These are phyloP conservation scores for Fusarium sp. DNA, from an alignment of 2,329 filamentous ascomycete genomes.

Conservation along the genomic window DNA sequence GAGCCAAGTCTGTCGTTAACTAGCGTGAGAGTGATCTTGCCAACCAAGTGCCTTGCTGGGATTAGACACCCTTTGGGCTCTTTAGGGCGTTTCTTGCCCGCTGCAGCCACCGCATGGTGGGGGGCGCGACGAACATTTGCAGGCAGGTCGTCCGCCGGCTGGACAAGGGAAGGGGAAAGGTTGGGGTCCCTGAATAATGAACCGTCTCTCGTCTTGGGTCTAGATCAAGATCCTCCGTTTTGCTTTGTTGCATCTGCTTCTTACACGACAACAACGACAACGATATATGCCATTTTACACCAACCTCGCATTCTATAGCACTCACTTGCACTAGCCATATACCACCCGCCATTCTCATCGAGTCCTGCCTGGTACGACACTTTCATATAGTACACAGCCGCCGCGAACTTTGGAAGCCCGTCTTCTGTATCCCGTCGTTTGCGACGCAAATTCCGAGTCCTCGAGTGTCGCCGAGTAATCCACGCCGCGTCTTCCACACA, in stretches of 20 bases:
- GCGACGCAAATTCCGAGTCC: conserved; percentile 23
- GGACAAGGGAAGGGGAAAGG: conserved; percentile 23
- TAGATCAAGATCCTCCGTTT: conserved; percentile 25
- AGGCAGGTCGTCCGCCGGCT: conserved; percentile 21
- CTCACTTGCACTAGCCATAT: neutral
- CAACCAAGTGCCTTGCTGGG: conserved; percentile 29
- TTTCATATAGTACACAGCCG: neutral
- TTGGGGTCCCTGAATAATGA: conserved; percentile 32
- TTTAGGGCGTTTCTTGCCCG: conserved; percentile 15
- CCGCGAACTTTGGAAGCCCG: conserved; percentile 9
- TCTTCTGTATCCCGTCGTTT: conserved; percentile 8
- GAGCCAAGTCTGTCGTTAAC: conserved; percentile 6
- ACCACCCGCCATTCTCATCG: neutral
- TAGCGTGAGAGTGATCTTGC: conserved; percentile 26
- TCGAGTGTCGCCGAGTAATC: conserved; percentile 19
- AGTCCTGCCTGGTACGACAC: neutral
- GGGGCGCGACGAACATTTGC: conserved; percentile 27
- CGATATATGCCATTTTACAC: neutral
- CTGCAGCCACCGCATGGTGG: conserved; percentile 35
- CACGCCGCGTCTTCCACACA: conserved; percentile 6
- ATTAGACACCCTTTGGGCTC: conserved; percentile 24
- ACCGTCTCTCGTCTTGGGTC: neutral
- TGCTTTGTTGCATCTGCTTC: conserved; percentile 23
- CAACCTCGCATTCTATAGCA: neutral
- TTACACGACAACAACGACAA: conserved; percentile 4